Base-by-base conservation (phyloP, 352 stramenopile genomes). In the Phytophthora lateralis region DNA sequence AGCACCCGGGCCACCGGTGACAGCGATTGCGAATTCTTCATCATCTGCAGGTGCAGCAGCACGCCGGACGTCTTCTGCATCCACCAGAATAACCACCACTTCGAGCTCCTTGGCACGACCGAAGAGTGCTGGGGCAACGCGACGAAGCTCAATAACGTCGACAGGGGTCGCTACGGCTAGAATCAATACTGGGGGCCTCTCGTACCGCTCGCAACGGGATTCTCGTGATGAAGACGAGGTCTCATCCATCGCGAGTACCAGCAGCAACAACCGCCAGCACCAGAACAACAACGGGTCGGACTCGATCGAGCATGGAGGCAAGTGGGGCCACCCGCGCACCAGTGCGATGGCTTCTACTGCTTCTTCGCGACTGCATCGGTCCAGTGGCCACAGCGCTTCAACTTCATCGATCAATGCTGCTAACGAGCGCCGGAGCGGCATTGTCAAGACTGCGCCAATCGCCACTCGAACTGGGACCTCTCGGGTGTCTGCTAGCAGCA, bases 241-340 rank as follows among this genome's bases (percentile, higher is more conserved):
- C 2, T 70, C 57, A 0, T 60, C 63, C 0, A 54, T 72, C 18
- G 43, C 63, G n/a, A 72, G 58, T 18, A 60, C 37, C 1, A 68
- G 38, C 21, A 74, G 64, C 39, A 73, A 66, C 17, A 79, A 69
- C 17, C 70, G 55, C 21, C 21, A 24, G 21, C 21, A 24, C 11
- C 82, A 73, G 64, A 86, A 78, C 47, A 80, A 80, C 24, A 63
- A 74, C n/a, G 54, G 63, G 5, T 69, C 21, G 4, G 49, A 68
- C n/a, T 73, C 59, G 4, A 21, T 71, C 34, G 61, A 80, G 0
- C 60, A 70, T 15, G 54, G 59, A 9, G 76, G 80, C 15, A 82
- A 81, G 34, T 88, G 78, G 80, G 78, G 77, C 4, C 80, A 88
- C 35, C 37, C 72, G 17, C 76, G 78, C 12, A 47, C 60, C 0